Evolutionary conservation across 108 stramenopile genomes (phyloP).

Genomic region (Cylindrotheca closterium): DNA sequence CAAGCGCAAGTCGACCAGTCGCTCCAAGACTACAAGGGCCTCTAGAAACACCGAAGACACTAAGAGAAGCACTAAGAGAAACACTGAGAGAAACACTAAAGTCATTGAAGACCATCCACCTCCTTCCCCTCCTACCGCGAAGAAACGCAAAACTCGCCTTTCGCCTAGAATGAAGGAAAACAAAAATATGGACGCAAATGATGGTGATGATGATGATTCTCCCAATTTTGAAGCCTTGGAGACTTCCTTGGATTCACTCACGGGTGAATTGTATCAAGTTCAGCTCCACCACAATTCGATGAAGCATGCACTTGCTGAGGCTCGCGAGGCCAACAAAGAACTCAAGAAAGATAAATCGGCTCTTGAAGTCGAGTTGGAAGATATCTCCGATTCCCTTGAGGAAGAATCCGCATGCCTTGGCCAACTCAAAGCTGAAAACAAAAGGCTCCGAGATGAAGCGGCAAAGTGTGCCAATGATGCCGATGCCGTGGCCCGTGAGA

Average conservation of each 20-base stretch:
- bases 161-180: neutral
- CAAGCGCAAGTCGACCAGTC: neutral
- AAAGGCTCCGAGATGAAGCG: neutral
- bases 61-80: too few species aligned
- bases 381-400: neutral
- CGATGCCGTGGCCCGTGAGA: neutral
- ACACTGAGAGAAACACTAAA: too few species aligned
- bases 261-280: neutral
- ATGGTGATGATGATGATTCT: neutral
- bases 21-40: too few species aligned
- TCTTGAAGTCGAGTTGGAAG: neutral
- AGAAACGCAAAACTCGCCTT: neutral
- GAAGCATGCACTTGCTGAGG: neutral
- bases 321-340: neutral
- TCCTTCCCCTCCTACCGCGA: neutral
- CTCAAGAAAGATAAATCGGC: neutral
- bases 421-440: neutral
- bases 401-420: neutral
- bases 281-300: neutral
- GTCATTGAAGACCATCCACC: too few species aligned
- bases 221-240: neutral
- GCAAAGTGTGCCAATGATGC: neutral
- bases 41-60: too few species aligned
- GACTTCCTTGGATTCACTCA: neutral
- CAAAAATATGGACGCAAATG: neutral